These are phyloP conservation scores for Wallacemonas sp. DNA, from an alignment of 208 protist genomes.

Conservation along the genomic window DNA sequence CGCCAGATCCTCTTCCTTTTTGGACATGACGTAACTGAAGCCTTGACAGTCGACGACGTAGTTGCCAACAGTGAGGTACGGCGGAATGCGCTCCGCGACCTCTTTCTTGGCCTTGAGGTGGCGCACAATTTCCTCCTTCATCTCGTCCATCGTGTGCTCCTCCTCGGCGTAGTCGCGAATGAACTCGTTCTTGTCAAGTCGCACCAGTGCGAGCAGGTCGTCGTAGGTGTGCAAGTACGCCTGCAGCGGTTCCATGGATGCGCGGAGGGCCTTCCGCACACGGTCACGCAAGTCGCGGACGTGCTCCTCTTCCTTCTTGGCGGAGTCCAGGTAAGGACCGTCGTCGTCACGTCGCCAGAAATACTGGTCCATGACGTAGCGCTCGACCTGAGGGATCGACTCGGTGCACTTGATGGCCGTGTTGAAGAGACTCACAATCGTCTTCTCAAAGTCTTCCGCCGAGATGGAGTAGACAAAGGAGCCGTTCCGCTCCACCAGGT, in stretches of 20 bases:
- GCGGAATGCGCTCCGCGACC: constrained; percentile 89
- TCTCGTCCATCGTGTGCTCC: constrained; percentile 87
- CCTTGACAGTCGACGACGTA: constrained; percentile 94
- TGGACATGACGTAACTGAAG: constrained; percentile 91
- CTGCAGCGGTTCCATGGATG: constrained; percentile 82
- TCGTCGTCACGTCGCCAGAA: constrained; percentile 92
- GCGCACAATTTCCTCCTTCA: constrained; percentile 90
- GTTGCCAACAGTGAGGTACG: constrained; percentile 92
- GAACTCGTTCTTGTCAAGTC: constrained; percentile 86
- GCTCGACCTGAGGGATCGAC: constrained; percentile 91
- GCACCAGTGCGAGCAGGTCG: constrained; percentile 88
- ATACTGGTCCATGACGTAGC: constrained; percentile 94
- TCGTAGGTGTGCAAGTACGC: constrained; percentile 90
- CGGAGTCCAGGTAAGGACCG: constrained; percentile 89
- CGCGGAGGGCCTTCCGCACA: constrained; percentile 55
- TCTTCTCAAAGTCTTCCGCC: constrained; percentile 82
- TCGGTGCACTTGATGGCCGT: constrained; percentile 88
- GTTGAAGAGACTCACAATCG: constrained; percentile 88
- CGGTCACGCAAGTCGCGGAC: constrained; percentile 74
- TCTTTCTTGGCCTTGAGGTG: constrained; percentile 89
- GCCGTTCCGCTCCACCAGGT: constrained; percentile 78
- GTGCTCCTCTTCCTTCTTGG: constrained; percentile 83
- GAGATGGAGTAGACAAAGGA: constrained; percentile 90
- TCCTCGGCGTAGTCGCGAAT: constrained; percentile 81
- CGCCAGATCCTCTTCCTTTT: constrained; percentile 93